A percentile compares a stretch with the other conserved stretches of the same genome.
These are phyloP conservation scores for Pseudopyricularia javanii DNA, from an alignment of 2,329 filamentous ascomycete species.

Conservation along the genomic window DNA sequence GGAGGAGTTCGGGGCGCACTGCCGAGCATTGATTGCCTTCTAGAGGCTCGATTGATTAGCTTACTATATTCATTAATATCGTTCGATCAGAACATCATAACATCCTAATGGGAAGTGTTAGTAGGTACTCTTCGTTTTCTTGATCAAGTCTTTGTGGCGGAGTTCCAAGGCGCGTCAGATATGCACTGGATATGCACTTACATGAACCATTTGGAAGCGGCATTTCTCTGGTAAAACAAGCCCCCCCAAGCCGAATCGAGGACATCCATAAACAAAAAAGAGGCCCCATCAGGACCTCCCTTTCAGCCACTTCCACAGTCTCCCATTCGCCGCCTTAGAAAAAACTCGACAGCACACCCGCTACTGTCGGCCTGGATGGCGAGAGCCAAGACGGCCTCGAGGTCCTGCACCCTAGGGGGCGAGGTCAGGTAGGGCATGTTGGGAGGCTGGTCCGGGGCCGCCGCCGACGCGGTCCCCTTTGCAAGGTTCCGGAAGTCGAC, in stretches of 20 bases:
- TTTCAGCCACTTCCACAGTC: constrained; percentile 1
- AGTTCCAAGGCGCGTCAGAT: neutral
- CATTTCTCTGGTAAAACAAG: neutral
- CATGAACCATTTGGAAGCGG: neutral
- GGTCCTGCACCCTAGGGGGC: constrained; percentile 4
- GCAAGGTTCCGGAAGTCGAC: constrained; percentile 14
- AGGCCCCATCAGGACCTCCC: too few relatives aligned
- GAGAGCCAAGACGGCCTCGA: constrained; percentile 10
- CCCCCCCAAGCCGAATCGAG: too few relatives aligned
- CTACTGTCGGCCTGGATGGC: constrained; percentile 3
- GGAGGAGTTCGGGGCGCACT: neutral
- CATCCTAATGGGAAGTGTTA: neutral
- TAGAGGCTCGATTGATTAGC: neutral
- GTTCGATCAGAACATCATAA: neutral
- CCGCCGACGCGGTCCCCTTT: constrained; percentile 5
- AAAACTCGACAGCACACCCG: constrained; percentile 1
- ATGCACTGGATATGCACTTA: neutral
- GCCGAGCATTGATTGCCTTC: neutral
- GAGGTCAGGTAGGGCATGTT: neutral
- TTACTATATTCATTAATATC: neutral
- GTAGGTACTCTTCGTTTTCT: neutral
- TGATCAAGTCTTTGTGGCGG: neutral
- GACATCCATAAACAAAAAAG: too few relatives aligned
- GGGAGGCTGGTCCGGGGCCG: too few relatives aligned
- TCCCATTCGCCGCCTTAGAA: neutral